Evolutionary conservation across 768 basidiomycete species (phyloP), one percentile per base, ranked within the genome.

Genomic region (Mrakia blollopis): DNA sequence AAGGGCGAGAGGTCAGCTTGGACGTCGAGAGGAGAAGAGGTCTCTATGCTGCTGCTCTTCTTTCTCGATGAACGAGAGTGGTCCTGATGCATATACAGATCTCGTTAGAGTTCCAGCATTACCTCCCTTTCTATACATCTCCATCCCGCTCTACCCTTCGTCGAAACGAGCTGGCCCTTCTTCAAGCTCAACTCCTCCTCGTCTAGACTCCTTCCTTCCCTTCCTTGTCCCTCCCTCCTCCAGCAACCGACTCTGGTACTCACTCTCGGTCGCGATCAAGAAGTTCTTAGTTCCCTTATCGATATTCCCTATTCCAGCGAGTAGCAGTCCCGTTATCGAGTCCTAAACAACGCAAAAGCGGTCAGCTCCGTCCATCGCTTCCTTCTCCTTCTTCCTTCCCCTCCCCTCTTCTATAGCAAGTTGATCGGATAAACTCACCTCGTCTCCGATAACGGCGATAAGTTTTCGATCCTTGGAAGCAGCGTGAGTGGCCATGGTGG

Each of bases 211-310:
- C 32, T 35, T 30, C 63, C 63, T 65, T 39, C 30, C 63, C 63
- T 35, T 25, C 63, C 21, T 10, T 21, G 7, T 65, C n/a, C 72
- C 18, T 54, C 21, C 11, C 57, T 50, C 47, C 50, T 37, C 21
- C 44, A 3, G 41, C 28, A 25, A 32, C 28, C n/a, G n/a, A n/a
- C n/a, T n/a, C n/a, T 5, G 5, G 44, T n/a, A 86, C 91, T 79
- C 81, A 98, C 97, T 99, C 14, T 90, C 82, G 81, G 98, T 96
- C 54, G 98, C 97, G 44, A 98, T 89, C 65, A 98, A 86, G 84
- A 99, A 98, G 86, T 98, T 99, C 91, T 97, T 97, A 87, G 91
- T 92, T 86, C 94, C 92, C 62, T 91, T 88, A 77, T 91, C 89
- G 79, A 98, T 87, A 83, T 99, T 92, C 0, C 97, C 97, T 65